Base-by-base conservation (phyloP, 1,284 basidiomycete species). In the Porodaedalea pini region DNA sequence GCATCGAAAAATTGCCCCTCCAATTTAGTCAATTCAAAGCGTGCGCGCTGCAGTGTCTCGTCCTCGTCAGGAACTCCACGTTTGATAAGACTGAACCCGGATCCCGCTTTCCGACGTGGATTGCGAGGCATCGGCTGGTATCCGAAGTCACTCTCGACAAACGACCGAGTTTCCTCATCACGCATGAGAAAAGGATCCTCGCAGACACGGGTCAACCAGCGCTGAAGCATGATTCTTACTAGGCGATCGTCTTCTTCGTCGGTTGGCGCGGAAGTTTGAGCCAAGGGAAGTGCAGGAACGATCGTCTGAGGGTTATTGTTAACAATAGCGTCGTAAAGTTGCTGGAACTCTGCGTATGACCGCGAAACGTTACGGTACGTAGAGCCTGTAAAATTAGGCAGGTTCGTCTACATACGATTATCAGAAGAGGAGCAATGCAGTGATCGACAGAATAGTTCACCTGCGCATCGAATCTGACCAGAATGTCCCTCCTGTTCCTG, bases 171-270 rank as follows among this genome's bases (percentile, higher is more conserved):
- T 69, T 98, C 95, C 67, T 97, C 94, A 63, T 98, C 94, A 58
- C 85, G 75, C 43, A 92, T 75, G 49, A 97, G 71, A 57, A 94
- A 91, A 1, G 85, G 84, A 69, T 98, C 92, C 66, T 93, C 90
- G 71, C 90, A 94, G 37, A 98, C 82, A 51, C 94, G 78, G 5
- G 89, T 86, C 58, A 96, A 81, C 94, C 94, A 98, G 59, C 91
- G 79, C 72, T 97, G 95, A 23, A 97, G 78, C 79, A 94, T 92
- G 61, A 94, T 89, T 67, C 88, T 88, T 39, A 98, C 92, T 1
- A 98, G 79, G 32, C 95, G 80, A 70, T 98, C 94, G 70, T 98
- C 92, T 72, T 98, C 95, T 73, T 97, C 94, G 68, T 97, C 94
- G 13, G 92, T 94, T 21, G 92, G 88, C 1, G 94, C 94, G 1